Base-by-base conservation (phyloP, 805 yeast species). In the Saccharomyces mikatae region DNA sequence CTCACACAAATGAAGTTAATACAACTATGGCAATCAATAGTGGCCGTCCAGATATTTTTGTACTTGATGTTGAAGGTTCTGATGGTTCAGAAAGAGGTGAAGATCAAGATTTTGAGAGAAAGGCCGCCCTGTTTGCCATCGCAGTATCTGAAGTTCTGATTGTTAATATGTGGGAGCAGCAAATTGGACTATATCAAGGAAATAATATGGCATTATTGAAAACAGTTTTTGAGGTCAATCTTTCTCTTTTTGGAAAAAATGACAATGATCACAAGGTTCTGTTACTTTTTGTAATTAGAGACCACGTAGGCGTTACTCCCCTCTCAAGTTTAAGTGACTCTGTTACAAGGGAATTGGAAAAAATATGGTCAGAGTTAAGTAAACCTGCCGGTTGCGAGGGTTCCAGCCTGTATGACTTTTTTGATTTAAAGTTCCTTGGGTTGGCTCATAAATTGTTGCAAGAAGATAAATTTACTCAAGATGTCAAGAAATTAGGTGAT, bases 21-120 rank as follows among this genome's bases (percentile, higher is more conserved):
- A 58, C 69, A 0, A 54, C 64, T 10, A 55, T 58, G 24, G 61
- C 48, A 46, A 41, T 56, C 26, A 57, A 60, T 5, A 49, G 24
- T 1, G 41, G 50, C 3, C 32, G 48, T 17, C 51, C 50, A n/a
- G 76, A 82, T 58, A 75, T 89, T 10, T 78, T 89, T 57, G 95
- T 94, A 2, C 80, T 94, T 79, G 99, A 94, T 67, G 98, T 94
- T n/a, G 99, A 94, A 72, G 99, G 99, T 50, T 91, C 97, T 0
- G 99, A 94, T 73, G 98, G 99, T 50, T 80, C 97, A 56, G 99
- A 94, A 72, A 80, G 97, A 54, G 98, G 98, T 27, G 99, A 94
- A 64, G 98, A 94, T 71, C 97, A 94, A 71, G 99, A 94, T 71
- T 94, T 94, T 70, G 99, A 94, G 71, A 80, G 99, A 55, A 94